Conservation (phyloP, 768 basidiomycete species). For the Boletus reticulatus region DNA sequence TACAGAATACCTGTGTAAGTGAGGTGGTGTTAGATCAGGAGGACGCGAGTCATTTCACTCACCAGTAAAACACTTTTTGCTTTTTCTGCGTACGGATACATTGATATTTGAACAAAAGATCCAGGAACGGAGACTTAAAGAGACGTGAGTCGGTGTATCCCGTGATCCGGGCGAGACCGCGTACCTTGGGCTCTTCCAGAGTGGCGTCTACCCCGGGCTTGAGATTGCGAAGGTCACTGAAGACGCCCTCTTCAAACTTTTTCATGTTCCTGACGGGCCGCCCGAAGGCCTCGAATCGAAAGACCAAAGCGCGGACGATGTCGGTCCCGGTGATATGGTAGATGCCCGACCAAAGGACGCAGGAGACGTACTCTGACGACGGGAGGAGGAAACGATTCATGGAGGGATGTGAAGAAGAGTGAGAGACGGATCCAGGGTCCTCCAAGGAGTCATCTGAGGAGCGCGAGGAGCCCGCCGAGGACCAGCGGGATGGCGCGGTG, state of each 20-base stretch:
- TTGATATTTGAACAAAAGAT: constrained; percentile 92
- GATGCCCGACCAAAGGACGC: constrained; percentile 87
- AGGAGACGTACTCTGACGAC: constrained; percentile 83
- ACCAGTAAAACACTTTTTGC: constrained; percentile 99
- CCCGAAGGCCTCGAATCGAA: constrained; percentile 91
- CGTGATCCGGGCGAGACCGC: constrained; percentile 23
- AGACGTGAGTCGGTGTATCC: not conserved
- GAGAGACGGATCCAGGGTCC: constrained; percentile 30
- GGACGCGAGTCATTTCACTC: constrained; percentile 25
- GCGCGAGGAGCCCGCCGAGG: constrained; percentile 32
- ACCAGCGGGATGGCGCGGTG: constrained; percentile 79
- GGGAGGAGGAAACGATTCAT: constrained; percentile 88
- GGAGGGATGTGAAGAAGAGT: constrained; percentile 64
- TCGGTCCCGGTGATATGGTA: constrained; percentile 97
- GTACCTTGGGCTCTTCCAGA: constrained; percentile 93
- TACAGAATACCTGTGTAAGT: constrained; percentile 77
- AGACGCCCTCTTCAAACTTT: constrained; percentile 97
- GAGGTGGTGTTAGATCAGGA: not conserved
- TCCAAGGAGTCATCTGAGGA: constrained; percentile 14
- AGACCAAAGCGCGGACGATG: constrained; percentile 92
- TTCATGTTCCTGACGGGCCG: constrained; percentile 91
- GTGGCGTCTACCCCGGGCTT: constrained; percentile 93
- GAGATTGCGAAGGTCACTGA: constrained; percentile 88
- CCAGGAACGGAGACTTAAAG: constrained; percentile 87
- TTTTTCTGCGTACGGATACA: constrained; percentile 98